These are phyloP conservation scores for Stachybotrys chartarum DNA, from an alignment of 2,329 filamentous ascomycete genomes.

Conservation along the genomic window DNA sequence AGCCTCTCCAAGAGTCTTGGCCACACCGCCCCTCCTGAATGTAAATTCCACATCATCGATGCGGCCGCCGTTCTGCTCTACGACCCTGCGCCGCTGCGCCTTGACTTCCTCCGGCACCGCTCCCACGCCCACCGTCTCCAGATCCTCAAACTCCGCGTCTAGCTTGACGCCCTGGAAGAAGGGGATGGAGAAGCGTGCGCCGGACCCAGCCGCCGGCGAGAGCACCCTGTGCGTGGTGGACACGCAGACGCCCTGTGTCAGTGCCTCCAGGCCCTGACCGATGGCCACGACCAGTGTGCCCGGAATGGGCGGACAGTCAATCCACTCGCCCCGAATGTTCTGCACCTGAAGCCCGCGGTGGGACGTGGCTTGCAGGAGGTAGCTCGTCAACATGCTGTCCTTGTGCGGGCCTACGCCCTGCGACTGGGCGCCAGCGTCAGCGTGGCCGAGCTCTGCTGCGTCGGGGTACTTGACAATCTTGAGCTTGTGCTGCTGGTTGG, in stretches of 20 bases:
- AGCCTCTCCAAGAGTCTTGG: conserved; percentile 69
- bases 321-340: conserved; percentile 71
- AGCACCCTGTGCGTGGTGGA: conserved; percentile 78
- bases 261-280: conserved; percentile 77
- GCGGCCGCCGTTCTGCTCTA: conserved; percentile 48
- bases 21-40: conserved; percentile 62
- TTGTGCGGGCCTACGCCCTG: conserved; percentile 74
- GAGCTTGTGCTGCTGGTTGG: conserved; percentile 72
- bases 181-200: conserved; percentile 70
- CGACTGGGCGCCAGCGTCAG: conserved; percentile 33
- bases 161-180: conserved; percentile 85
- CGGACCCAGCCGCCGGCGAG: conserved; percentile 61
- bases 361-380: conserved; percentile 71
- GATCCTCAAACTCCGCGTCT: conserved; percentile 71
- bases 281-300: conserved; percentile 83
- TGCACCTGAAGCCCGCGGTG: conserved; percentile 78
- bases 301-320: conserved; percentile 69
- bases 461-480: conserved; percentile 88
- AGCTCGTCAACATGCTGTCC: conserved; percentile 76
- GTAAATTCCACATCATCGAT: conserved; percentile 81
- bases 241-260: conserved; percentile 76
- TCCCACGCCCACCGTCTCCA: conserved; percentile 54
- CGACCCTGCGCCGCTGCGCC: conserved; percentile 51
- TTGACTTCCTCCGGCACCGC: conserved; percentile 54
- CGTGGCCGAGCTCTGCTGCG: conserved; percentile 46